Percentiles rank a stretch among this genome's conserved stretches.
Evolutionary conservation across 2,329 filamentous ascomycete genomes (phyloP).

Genomic region (Phyllosticta citriasiana): DNA sequence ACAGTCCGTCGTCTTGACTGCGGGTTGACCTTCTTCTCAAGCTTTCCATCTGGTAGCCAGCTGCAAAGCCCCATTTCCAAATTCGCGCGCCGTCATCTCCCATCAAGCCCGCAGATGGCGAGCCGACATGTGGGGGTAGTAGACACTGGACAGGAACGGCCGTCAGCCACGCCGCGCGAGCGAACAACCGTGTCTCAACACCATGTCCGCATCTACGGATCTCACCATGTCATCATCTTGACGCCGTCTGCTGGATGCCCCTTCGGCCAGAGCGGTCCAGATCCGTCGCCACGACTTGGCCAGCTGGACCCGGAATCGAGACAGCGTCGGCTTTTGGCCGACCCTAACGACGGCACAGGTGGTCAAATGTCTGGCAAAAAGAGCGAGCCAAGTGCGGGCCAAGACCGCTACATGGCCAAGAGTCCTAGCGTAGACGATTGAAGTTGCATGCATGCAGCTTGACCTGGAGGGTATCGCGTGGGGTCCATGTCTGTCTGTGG

Average conservation of each 20-base stretch:
- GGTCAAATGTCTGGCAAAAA: neutral
- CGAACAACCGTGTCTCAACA: neutral
- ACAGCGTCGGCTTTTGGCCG: neutral
- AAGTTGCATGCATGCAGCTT: conserved; percentile 8
- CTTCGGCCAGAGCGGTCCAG: neutral
- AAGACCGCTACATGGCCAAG: conserved; percentile 4
- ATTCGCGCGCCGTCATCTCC: neutral
- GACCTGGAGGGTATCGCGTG: neutral
- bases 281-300: neutral
- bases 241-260: neutral
- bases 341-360: neutral
- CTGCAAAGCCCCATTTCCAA: neutral
- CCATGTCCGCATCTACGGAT: neutral
- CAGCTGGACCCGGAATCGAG: neutral
- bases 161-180: neutral
- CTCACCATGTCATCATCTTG: neutral
- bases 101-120: neutral
- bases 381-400: conserved; percentile 2
- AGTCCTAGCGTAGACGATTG: conserved; percentile 6
- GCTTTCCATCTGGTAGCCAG: neutral
- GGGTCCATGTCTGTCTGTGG: neutral
- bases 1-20: neutral
- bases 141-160: neutral
- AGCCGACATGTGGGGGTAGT: neutral
- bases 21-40: neutral